phyloP scores from a whole-genome alignment of 75 land plant species.

The Ceratopteris richardii region DNA sequence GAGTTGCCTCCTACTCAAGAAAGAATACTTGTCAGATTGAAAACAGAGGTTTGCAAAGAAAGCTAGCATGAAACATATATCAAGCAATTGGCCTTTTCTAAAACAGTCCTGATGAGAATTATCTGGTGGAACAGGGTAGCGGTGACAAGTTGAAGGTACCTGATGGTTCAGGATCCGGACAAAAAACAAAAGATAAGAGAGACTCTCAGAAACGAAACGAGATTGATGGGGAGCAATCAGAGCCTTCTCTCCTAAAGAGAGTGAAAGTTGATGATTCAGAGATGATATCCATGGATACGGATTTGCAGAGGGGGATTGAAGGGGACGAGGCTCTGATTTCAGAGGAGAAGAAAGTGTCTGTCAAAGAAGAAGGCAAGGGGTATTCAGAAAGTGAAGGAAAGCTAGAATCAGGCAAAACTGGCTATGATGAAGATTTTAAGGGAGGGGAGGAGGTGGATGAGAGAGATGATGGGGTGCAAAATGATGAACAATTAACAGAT shows the following conservation, averaged over 20 bases:
- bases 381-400: neutral
- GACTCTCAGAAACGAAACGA: too few relatives aligned
- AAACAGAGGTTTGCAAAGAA: constrained; percentile 1
- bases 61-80: neutral
- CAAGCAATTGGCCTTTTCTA: too few relatives aligned
- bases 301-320: too few relatives aligned
- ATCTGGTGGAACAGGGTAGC: too few relatives aligned
- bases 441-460: constrained; percentile 3
- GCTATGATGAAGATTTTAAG: neutral
- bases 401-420: neutral
- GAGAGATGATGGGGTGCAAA: neutral
- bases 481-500: constrained; percentile 3
- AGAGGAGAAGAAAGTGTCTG: neutral
- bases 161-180: too few relatives aligned
- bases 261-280: too few relatives aligned
- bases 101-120: too few relatives aligned
- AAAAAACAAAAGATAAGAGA: too few relatives aligned
- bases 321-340: neutral
- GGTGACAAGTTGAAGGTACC: too few relatives aligned
- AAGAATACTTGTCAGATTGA: constrained; percentile 4
- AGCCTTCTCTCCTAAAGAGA: too few relatives aligned
- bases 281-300: too few relatives aligned
- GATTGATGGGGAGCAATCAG: too few relatives aligned
- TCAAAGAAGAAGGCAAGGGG: neutral
- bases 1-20: neutral